Evolutionary conservation across 306 rosid genomes (phyloP), one percentile per base, ranked within the genome.

Genomic region (Vigna nakashimae): DNA sequence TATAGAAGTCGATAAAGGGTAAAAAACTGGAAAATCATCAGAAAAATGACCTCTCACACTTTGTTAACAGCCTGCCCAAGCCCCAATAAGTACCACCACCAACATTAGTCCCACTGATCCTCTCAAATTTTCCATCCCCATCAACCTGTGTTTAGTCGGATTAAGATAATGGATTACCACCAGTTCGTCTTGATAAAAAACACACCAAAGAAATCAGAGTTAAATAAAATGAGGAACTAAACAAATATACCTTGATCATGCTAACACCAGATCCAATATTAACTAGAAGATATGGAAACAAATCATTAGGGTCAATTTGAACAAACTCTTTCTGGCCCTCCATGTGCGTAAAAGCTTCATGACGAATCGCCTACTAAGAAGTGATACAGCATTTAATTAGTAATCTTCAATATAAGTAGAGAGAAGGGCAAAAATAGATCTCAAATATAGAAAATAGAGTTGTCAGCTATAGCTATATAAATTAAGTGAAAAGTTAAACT

Each of bases 51-150:
- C 93, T 92, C 69, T 87, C 83, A 88, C 97, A 90, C 83, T 87
- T 92, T 63, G 97, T 92, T 82, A 92, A 81, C 69, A 92, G 85
- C 88, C 86, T 90, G 77, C 97, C 97, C 88, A 92, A 86, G 34
- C 97, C 97, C 96, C 96, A 92, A 30, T 92, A 92, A 49, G 97
- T 92, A 43, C 97, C 97, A 22, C 97, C 97, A 78, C 97, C 97
- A 65, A 92, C 97, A 85, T 92, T 92, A 81, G 97, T 92, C 22
- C 97, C 97, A 73, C 96, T 92, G 79, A 92, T 81, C 79, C 97
- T 84, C 91, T 92, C 86, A 87, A 84, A 92, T 75, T 88, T 89
- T 12, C 97, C 96, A 17, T 92, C 96, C 60, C 97, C 97, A 76
- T 92, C 96, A 83, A 92, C 97, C 97, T 92, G 60, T 65, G 59